Evolutionary conservation across 306 rosid genomes (phyloP).

Genomic region (Quercus agrifolia): DNA sequence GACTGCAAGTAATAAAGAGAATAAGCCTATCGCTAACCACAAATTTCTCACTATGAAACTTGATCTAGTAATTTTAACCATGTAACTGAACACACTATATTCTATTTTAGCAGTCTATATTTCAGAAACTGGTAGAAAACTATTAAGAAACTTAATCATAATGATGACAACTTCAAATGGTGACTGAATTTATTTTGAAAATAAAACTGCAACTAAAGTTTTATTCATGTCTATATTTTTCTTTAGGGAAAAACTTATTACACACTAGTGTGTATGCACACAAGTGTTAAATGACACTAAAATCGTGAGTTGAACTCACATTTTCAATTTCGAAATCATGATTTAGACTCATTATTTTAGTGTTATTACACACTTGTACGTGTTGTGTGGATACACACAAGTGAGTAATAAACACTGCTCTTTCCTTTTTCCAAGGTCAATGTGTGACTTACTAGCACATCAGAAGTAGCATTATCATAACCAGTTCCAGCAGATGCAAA

Average conservation of each 20-base stretch:
- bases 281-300: no score
- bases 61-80: not conserved
- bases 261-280: no score
- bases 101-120: not conserved
- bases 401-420: no score
- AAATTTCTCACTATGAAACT: not conserved
- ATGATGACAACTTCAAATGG: not conserved
- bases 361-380: no score
- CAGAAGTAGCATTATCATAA: constrained; percentile 54
- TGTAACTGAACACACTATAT: not conserved
- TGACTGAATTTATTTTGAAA: not conserved
- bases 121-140: not conserved
- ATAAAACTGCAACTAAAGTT: not conserved
- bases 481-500: constrained; percentile 75
- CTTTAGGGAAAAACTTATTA: no score
- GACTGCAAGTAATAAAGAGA: constrained; percentile 35
- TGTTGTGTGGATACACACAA: no score
- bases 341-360: no score
- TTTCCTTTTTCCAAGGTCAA: not conserved
- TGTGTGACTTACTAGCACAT: constrained; percentile 43
- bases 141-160: not conserved
- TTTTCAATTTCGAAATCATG: no score
- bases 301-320: no score
- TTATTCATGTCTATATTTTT: not conserved
- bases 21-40: not conserved